phyloP scores from a whole-genome alignment of 352 stramenopile genomes.

The Pythium sp. region DNA sequence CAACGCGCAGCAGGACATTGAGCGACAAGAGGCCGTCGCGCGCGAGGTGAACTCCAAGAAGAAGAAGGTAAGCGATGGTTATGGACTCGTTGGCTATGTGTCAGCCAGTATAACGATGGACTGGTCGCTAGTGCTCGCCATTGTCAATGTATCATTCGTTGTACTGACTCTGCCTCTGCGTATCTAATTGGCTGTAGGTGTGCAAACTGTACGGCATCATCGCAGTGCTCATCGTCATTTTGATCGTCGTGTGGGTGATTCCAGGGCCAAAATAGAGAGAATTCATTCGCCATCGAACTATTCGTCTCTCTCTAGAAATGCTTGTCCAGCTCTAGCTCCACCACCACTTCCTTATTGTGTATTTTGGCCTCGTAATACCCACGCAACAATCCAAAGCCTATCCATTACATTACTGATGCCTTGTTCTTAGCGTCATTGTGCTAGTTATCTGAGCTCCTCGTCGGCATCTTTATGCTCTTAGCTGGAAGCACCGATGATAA shows the following conservation, averaged over 20 bases:
- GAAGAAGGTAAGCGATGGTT: constrained; percentile 41
- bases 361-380: neutral
- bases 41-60: constrained; percentile 68
- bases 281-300: neutral
- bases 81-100: neutral
- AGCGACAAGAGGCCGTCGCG: constrained; percentile 53
- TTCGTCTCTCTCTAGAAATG: neutral
- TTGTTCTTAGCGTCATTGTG: neutral
- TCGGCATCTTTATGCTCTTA: neutral
- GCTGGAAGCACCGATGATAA: neutral
- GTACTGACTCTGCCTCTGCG: neutral
- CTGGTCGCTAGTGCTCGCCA: too few species aligned
- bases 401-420: neutral
- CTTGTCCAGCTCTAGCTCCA: neutral
- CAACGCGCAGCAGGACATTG: constrained; percentile 53
- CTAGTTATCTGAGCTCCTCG: too few species aligned
- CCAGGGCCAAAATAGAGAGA: constrained; percentile 16
- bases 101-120: neutral
- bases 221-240: constrained; percentile 54
- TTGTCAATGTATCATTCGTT: constrained; percentile 5
- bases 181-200: constrained; percentile 18
- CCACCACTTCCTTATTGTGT: neutral
- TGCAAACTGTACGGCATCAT: constrained; percentile 80
- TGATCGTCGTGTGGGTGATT: constrained; percentile 61
- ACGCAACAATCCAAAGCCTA: constrained; percentile 1